Base-by-base conservation (phyloP, 768 basidiomycete genomes). In the Suillus paluster region DNA sequence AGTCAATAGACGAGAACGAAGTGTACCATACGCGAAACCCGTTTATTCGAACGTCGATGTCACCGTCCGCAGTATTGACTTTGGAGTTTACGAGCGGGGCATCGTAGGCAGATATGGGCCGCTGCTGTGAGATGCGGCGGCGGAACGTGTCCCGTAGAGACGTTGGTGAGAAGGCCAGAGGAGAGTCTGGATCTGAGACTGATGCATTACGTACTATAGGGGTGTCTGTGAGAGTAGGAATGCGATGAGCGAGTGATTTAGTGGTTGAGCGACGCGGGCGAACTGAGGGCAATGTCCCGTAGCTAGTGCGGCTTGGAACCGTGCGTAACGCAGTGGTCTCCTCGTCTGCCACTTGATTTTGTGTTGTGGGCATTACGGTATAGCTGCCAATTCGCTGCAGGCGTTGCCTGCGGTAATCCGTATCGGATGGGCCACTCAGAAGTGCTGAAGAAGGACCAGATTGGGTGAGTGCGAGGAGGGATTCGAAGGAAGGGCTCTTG, bases 1-100 rank as follows among this genome's bases (percentile, higher is more conserved):
- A 98, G 75, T 98, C 95, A 60, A 97, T 90, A 21, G 92, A 94
- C 0, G 92, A 88, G 78, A 89, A 97, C 3, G 91, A 92, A 12
- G 90, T 88, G 74, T 94, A 95, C 93, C 75, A 76, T 38, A 95
- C 92, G 30, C 94, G 89, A 60, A 94, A 88, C 39, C 95, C 95
- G 67, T 97, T 97, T 54, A 87, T 86, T 69, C 86, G 87, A 36
- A 86, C 81, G 60, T 87, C 89, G 19, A 81, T 72, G 49, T 84
- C 86, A 19, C 79, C 72, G 8, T 80, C 83, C 46, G 73, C 64
- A 52, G 70, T 73, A 27, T 73, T 73, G 64, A 58, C 68, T 55
- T 42, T 70, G 68, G 63, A 77, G 74, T 66, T 78, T 27, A 62
- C 71, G 21, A 75, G 67, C 8, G 75, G 73, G 5, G 83, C 83